Percentiles rank a stretch among this genome's conserved stretches.
phyloP scores from a whole-genome alignment of 768 basidiomycete species.

The Dentipellis fragilis region DNA sequence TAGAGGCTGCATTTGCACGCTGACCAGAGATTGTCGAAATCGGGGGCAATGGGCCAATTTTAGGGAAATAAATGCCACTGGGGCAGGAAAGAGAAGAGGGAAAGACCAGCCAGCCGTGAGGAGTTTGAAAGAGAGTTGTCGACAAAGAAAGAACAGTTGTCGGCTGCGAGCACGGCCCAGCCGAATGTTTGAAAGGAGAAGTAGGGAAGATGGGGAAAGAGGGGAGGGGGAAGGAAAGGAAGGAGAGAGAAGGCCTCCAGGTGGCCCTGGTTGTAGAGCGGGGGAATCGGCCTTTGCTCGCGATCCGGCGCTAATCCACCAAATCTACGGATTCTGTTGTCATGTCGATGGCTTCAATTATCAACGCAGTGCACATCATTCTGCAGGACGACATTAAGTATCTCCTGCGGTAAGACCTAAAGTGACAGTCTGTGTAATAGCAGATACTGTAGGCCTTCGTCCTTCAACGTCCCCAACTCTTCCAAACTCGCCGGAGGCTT shows the following conservation, averaged over 20 bases:
- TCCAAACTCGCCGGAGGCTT: too few relatives aligned
- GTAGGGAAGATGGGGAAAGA: not conserved
- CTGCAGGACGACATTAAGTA: too few relatives aligned
- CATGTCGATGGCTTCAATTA: too few relatives aligned
- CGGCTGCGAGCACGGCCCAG: slow-evolving; percentile 5
- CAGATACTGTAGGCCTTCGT: too few relatives aligned
- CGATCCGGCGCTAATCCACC: too few relatives aligned
- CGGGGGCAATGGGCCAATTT: slow-evolving; percentile 7
- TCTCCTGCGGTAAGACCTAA: too few relatives aligned
- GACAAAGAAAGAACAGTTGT: not conserved
- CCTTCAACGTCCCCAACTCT: too few relatives aligned
- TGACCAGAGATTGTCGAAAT: not conserved
- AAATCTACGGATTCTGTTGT: too few relatives aligned
- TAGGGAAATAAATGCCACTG: slow-evolving; percentile 29
- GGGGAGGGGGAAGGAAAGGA: not conserved
- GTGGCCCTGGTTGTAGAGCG: not conserved
- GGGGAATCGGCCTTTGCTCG: not conserved
- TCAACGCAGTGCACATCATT: too few relatives aligned
- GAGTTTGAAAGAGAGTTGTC: slow-evolving; percentile 10
- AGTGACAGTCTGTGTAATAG: too few relatives aligned
- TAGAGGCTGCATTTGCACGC: not conserved
- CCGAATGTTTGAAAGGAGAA: slow-evolving; percentile 6
- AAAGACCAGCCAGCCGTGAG: slow-evolving; percentile 17
- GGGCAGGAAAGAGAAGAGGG: slow-evolving; percentile 24
- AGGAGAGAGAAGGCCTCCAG: not conserved